phyloP scores from a whole-genome alignment of 164 flowering plant genomes.

The Tetrastigma voinierianum region DNA sequence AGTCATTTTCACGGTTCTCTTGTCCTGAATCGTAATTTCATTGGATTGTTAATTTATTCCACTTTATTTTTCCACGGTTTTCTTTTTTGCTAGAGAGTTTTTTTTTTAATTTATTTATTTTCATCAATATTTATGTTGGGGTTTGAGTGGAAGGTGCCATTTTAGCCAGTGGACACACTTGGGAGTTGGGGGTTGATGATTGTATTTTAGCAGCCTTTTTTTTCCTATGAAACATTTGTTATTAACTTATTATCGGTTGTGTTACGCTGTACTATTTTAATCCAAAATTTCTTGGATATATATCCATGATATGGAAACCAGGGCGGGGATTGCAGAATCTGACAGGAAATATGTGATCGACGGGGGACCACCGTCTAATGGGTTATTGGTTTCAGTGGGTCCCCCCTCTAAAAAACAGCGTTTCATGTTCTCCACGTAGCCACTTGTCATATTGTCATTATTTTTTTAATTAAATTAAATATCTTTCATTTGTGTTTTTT shows the following conservation, averaged over 20 bases:
- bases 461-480: too few relatives aligned
- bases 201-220: not conserved
- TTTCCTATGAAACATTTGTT: not conserved
- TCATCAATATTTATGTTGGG: not conserved
- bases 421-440: too few relatives aligned
- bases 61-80: conserved; percentile 2
- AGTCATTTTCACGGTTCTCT: conserved; percentile 23
- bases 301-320: not conserved
- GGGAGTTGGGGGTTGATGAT: not conserved
- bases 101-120: conserved; percentile 5
- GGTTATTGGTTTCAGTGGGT: too few relatives aligned
- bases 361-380: too few relatives aligned
- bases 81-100: conserved; percentile 1
- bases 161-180: conserved; percentile 2
- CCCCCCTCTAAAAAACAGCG: too few relatives aligned
- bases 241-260: not conserved
- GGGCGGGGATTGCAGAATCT: not conserved
- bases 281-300: not conserved
- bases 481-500: too few relatives aligned
- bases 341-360: not conserved
- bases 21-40: conserved; percentile 30
- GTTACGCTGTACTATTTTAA: not conserved
- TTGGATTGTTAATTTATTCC: conserved; percentile 13
- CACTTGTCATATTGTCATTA: too few relatives aligned
- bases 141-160: conserved; percentile 3